Evolutionary conservation across 257 asterid genomes (phyloP).

Genomic region (Linderniella brevidens): DNA sequence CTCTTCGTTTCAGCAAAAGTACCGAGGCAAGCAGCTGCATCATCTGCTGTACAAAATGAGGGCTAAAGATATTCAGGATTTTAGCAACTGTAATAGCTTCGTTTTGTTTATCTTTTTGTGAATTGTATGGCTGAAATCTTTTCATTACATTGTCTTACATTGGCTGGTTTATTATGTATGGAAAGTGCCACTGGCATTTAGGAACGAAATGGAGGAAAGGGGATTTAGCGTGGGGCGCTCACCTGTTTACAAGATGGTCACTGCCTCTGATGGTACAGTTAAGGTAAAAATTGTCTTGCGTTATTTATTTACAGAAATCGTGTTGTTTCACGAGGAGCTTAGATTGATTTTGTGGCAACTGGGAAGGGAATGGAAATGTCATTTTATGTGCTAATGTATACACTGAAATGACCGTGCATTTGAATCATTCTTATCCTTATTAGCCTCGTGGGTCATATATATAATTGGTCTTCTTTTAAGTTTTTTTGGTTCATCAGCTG

Average conservation of each 20-base stretch:
- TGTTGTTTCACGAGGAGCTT: too few species aligned
- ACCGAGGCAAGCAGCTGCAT: constrained; percentile 84
- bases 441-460: neutral
- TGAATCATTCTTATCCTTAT: too few species aligned
- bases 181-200: constrained; percentile 76
- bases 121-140: neutral
- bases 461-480: neutral
- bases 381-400: too few species aligned
- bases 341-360: neutral
- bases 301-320: neutral
- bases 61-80: constrained; percentile 57
- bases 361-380: neutral
- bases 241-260: constrained; percentile 40
- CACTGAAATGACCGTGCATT: too few species aligned
- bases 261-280: constrained; percentile 83
- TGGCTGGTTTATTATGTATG: constrained; percentile 7
- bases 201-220: constrained; percentile 59
- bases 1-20: constrained; percentile 38
- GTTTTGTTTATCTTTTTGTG: constrained; percentile 1
- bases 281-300: constrained; percentile 34
- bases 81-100: constrained; percentile 45
- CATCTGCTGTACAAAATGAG: constrained; percentile 74
- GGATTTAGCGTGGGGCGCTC: constrained; percentile 90
- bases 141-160: neutral
- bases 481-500: neutral